Evolutionary conservation across 1,284 basidiomycete genomes (phyloP).

Genomic region (Abortiporus biennis): DNA sequence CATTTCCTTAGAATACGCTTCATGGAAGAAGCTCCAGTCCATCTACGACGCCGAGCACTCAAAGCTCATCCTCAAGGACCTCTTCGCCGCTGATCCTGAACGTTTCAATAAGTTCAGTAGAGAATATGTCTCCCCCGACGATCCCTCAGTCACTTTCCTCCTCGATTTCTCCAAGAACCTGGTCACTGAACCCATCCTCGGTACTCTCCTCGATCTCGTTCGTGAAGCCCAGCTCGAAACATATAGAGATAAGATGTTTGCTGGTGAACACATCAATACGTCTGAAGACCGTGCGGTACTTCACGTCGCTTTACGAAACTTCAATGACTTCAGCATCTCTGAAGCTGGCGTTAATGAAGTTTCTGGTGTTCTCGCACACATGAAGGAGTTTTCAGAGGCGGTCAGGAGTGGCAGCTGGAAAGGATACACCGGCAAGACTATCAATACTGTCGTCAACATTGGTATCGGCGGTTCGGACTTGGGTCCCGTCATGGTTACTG

Average conservation of each 20-base stretch:
- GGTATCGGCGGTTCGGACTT: slow-evolving; percentile 98
- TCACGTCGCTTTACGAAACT: slow-evolving; percentile 91
- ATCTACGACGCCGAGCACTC: slow-evolving; percentile 75
- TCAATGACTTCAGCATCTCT: slow-evolving; percentile 67
- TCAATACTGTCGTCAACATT: slow-evolving; percentile 96
- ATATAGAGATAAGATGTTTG: slow-evolving; percentile 90
- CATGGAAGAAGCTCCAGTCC: slow-evolving; percentile 90
- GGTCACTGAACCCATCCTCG: slow-evolving; percentile 82
- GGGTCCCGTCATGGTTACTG: slow-evolving; percentile 98
- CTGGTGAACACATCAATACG: slow-evolving; percentile 96
- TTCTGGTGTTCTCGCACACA: slow-evolving; percentile 81
- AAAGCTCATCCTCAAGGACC: slow-evolving; percentile 82
- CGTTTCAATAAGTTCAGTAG: slow-evolving; percentile 87
- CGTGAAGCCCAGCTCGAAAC: slow-evolving; percentile 85
- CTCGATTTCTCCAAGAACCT: slow-evolving; percentile 98
- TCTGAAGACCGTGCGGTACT: slow-evolving; percentile 96
- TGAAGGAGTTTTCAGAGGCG: slow-evolving; percentile 83
- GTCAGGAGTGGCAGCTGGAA: slow-evolving; percentile 89
- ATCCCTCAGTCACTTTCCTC: slow-evolving; percentile 75
- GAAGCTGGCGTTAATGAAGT: slow-evolving; percentile 87
- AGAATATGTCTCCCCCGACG: slow-evolving; percentile 64
- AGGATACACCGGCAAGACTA: slow-evolving; percentile 95
- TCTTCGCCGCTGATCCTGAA: slow-evolving; percentile 83
- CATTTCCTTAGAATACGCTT: slow-evolving; percentile 81
- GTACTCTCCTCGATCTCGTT: slow-evolving; percentile 73